Evolutionary conservation across 257 asterid species (phyloP).

Genomic region (Handroanthus guayacan): DNA sequence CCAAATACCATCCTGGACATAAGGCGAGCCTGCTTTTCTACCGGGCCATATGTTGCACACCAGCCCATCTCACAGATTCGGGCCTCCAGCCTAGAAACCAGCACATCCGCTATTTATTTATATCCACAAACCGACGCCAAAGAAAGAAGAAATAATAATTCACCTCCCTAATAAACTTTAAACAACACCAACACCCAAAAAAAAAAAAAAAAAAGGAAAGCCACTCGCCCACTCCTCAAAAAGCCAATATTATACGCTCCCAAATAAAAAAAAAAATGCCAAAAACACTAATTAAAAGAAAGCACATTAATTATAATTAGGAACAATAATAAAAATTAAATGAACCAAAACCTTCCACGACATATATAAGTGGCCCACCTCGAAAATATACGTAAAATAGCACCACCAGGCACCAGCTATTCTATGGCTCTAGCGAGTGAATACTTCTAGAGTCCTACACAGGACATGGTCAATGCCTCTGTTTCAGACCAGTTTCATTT

Average conservation of each 20-base stretch:
- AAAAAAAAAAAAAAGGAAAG: not conserved
- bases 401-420: constrained; percentile 43
- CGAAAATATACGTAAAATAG: constrained; percentile 17
- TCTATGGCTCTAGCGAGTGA: constrained; percentile 31
- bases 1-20: not conserved
- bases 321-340: not conserved
- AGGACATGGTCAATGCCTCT: constrained; percentile 41
- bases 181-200: not conserved
- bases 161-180: not conserved
- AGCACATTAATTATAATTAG: not conserved
- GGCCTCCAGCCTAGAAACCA: not conserved
- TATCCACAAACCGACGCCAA: not conserved
- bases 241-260: not conserved
- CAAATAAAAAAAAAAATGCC: not conserved
- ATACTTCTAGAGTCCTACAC: constrained; percentile 30
- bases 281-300: not conserved
- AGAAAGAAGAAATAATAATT: no score
- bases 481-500: constrained; percentile 42
- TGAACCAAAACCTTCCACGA: constrained; percentile 26
- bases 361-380: constrained; percentile 5
- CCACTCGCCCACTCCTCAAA: no score
- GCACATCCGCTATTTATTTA: not conserved
- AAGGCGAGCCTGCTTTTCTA: not conserved
- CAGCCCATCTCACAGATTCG: not conserved
- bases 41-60: not conserved